Base-by-base conservation (phyloP, 768 basidiomycete species). In the Leccinum uliginosum region DNA sequence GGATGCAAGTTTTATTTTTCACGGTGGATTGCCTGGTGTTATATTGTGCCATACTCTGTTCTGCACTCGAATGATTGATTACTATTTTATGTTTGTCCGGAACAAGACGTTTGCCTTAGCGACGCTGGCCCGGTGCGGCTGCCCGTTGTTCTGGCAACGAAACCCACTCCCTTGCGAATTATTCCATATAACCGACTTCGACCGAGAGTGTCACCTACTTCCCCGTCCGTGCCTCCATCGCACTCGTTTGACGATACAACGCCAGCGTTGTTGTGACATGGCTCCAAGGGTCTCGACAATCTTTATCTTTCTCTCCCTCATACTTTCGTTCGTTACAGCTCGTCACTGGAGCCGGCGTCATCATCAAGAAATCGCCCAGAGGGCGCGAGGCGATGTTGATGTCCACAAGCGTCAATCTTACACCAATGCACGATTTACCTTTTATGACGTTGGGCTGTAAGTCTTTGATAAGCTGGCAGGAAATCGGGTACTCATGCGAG, bases 361-460 rank as follows among this genome's bases (percentile, higher is more conserved):
- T 62, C 74, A 78, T 43, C 40, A 43, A 53, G 78, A 80, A 40
- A 62, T 85, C 46, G 80, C 81, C 15, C 75, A 72, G 48, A 80
- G 82, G 23, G 74, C 76, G 35, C 68, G 72, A 46, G 75, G 75
- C 24, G 72, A 78, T 54, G 65, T 80, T 4, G 64, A 68, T 17
- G 62, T 81, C 48, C 70, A 72, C 35, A 76, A 75, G 59, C 77
- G 81, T 9, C 57, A 67, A 48, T 43, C n/a, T 0, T 75, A 63
- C 54, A 51, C 58, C 38, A 55, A 60, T 53, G 68, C 79, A 3
- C 77, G 77, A 53, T 81, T 80, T 71, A 80, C 84, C 14, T 86
- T 73, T 60, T 86, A 85, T 65, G 76, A 77, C 44, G 80, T 78
- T 55, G 83, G 83, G 56, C 62, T 80, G 83, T 83, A 58, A 61